Evolutionary conservation across 1,284 basidiomycete genomes (phyloP).

Genomic region (Pseudozyma sp.): DNA sequence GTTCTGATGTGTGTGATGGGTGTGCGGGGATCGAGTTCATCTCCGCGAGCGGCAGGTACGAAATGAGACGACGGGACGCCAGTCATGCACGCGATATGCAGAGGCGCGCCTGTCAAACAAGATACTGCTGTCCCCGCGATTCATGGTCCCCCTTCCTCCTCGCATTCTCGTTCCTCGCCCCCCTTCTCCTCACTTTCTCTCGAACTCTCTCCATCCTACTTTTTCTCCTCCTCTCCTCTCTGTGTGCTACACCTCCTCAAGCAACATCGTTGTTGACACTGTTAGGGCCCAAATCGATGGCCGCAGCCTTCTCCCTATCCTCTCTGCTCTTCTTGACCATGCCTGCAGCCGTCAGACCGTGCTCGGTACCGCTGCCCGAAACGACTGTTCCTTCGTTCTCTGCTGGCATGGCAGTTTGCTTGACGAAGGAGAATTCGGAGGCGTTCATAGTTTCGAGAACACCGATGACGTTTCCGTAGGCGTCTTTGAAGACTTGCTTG

Average conservation of each 20-base stretch:
- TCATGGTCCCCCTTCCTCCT: too few relatives aligned
- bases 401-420: slow-evolving; percentile 16
- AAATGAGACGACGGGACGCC: too few relatives aligned
- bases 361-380: slow-evolving; percentile 2
- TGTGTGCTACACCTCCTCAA: not conserved
- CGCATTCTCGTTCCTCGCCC: too few relatives aligned
- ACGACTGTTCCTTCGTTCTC: slow-evolving; percentile 33
- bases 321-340: slow-evolving; percentile 28
- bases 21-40: too few relatives aligned
- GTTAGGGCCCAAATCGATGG: slow-evolving; percentile 23
- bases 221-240: too few relatives aligned
- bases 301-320: slow-evolving; percentile 29
- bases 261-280: slow-evolving; percentile 24
- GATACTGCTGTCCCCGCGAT: too few relatives aligned
- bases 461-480: slow-evolving; percentile 47
- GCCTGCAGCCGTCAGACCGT: slow-evolving; percentile 26
- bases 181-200: too few relatives aligned
- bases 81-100: too few relatives aligned
- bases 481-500: slow-evolving; percentile 48
- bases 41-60: too few relatives aligned
- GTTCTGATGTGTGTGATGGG: too few relatives aligned
- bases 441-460: slow-evolving; percentile 48
- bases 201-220: too few relatives aligned
- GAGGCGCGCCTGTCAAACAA: too few relatives aligned
- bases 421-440: slow-evolving; percentile 28